Conservation (phyloP, 2,329 filamentous ascomycete species). For the Calonectria pauciramosa region DNA sequence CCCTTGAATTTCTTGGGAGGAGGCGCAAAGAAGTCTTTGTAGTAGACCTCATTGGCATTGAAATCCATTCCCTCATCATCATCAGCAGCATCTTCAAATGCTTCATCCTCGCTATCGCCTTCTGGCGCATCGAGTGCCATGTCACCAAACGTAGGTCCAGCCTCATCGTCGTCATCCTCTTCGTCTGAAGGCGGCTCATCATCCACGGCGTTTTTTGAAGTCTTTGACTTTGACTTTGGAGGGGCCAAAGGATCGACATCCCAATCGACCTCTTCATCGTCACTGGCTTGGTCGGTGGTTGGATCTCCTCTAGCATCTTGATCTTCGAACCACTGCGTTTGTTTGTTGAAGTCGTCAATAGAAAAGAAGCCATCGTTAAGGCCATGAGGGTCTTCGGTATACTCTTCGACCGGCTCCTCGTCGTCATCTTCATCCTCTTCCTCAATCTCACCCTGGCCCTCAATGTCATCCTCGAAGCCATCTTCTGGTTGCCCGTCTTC, state of each 20-base stretch:
- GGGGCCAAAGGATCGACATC: slow-evolving; percentile 77
- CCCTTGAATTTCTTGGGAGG: slow-evolving; percentile 78
- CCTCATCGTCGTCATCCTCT: slow-evolving; percentile 77
- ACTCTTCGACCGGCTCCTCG: slow-evolving; percentile 60
- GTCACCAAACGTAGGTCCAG: slow-evolving; percentile 87
- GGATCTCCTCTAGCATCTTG: slow-evolving; percentile 84
- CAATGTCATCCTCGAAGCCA: slow-evolving; percentile 50
- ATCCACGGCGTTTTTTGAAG: slow-evolving; percentile 50
- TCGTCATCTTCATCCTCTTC: slow-evolving; percentile 53
- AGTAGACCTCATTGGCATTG: slow-evolving; percentile 91
- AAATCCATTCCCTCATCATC: slow-evolving; percentile 69
- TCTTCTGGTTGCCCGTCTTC: slow-evolving; percentile 40
- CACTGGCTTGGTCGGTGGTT: slow-evolving; percentile 80
- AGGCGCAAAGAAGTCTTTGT: slow-evolving; percentile 94
- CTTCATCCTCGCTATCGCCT: slow-evolving; percentile 76
- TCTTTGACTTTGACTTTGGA: slow-evolving; percentile 47
- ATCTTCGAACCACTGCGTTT: slow-evolving; percentile 89
- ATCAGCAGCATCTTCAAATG: slow-evolving; percentile 65
- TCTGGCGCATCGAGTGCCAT: slow-evolving; percentile 80
- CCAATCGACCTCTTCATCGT: slow-evolving; percentile 93
- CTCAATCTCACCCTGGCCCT: slow-evolving; percentile 55
- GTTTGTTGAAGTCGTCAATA: slow-evolving; percentile 96
- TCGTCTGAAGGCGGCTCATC: slow-evolving; percentile 47
- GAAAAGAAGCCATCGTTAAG: slow-evolving; percentile 99
- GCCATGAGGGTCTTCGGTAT: slow-evolving; percentile 76